Base-by-base conservation (phyloP, 2,329 filamentous ascomycete genomes). In the Penicillium sp. region DNA sequence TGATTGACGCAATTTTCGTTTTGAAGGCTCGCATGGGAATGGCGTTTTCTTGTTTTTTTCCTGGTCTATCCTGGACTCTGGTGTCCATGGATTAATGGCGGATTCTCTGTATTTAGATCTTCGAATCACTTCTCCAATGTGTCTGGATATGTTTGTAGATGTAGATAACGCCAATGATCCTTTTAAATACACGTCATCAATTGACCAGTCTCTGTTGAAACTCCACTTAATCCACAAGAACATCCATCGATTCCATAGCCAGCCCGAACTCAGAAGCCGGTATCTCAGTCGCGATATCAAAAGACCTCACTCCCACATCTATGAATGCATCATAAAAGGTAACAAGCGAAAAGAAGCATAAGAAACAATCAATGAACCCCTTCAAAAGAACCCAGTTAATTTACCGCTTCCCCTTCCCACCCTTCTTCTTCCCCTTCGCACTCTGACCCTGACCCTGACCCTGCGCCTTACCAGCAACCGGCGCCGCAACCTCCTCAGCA, bases 371-470 rank as follows among this genome's bases (percentile, higher is more conserved):
- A 39, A 49, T 16, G 22, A 18, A 7, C 26, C 14, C 14, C 22
- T 37, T 22, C 40, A 52, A 50, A 32, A 20, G 18, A 35, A 24
- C 10, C n/a, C 18, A 16, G n/a, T 46, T 37, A 14, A 20, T 47
- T 80, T 77, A 89, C 79, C 85, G 84, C 80, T 87, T 88, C 44
- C 85, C 85, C 76, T 87, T 88, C 76, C 86, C 88, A 77, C 89
- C 88, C 78, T 88, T 89, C 74, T 85, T 86, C 70, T 74, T 74
- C 55, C 59, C 60, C 50, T 70, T 70, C 60, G 61, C 68, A 32
- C 67, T 59, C 16, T 29, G 26, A 31, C 67, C 58, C 16, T 57
- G 62, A 20, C 52, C 55, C 53, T 67, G 60, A 8, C 20, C 20
- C 37, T n/a, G 64, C 56, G 65, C 44, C 48, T 58, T 58, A 20